Base-by-base conservation (phyloP, 768 basidiomycete genomes). In the Boletellus ananas region DNA sequence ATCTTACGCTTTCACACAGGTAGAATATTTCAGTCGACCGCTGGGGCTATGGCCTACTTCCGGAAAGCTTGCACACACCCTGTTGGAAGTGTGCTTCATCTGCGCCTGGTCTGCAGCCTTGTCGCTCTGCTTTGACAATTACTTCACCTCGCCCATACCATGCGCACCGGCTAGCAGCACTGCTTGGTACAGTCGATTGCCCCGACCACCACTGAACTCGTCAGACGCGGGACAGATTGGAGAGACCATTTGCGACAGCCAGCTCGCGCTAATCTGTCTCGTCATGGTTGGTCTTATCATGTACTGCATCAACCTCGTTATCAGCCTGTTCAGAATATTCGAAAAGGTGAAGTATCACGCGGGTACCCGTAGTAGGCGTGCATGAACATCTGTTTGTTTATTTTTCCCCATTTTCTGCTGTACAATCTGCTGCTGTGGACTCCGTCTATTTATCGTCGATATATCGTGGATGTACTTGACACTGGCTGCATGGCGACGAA, bases 71-170 rank as follows among this genome's bases (percentile, higher is more conserved):
- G 81, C 87, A 3, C 85, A 94, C 62, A 94, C 92, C 7, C 79
- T 94, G 29, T 78, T 83, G 40, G 94, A 95, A 73, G 87, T 93
- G 39, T 74, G 91, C 47, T 93, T 91, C 66, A 92, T 93, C 58
- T 94, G 92, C 69, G 81, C 87, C n/a, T 95, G 92, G 91, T 91
- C 90, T 50, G 88, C 90, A 29, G 84, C 87, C 14, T 77, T 94
- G 47, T 90, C 90, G 16, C 84, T 94, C 46, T 83, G 81, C 54
- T 91, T 94, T 70, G 90, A 94, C 75, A 91, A 95, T 63, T 92
- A 85, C 69, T 92, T 94, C 72, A 94, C 91, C 5, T 89, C 90
- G 3, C 72, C 83, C 20, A 79, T 94, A 40, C 84, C 87, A 29
- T 95, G 93, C 59, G 79, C 87, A 0, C 73, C 83, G 3, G 59